phyloP scores from a whole-genome alignment of 1,139 yeast genomes.

The Pichia sp. region DNA sequence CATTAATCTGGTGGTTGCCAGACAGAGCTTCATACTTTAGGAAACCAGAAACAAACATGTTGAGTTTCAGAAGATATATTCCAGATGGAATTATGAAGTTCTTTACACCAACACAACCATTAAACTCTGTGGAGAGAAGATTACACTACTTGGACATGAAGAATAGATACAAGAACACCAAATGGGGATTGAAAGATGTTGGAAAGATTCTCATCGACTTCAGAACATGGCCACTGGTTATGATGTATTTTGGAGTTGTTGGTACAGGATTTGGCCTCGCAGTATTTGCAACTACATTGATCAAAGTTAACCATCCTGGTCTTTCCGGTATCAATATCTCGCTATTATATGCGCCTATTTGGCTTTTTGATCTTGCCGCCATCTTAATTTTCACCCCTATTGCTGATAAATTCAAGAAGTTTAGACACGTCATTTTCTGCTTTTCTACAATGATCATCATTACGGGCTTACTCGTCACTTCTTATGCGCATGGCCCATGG shows the following conservation, averaged over 20 bases:
- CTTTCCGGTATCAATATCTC: slow-evolving; percentile 66
- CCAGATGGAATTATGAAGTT: slow-evolving; percentile 17
- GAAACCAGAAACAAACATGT: slow-evolving; percentile 5
- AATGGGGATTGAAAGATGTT: slow-evolving; percentile 61
- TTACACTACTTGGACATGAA: slow-evolving; percentile 60
- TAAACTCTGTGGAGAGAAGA: slow-evolving; percentile 43
- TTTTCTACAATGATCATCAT: slow-evolving; percentile 60
- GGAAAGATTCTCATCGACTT: slow-evolving; percentile 49
- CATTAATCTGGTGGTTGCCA: slow-evolving; percentile 79
- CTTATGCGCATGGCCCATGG: slow-evolving; percentile 73
- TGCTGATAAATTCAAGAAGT: slow-evolving; percentile 58
- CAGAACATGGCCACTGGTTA: slow-evolving; percentile 70
- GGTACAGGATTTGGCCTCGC: slow-evolving; percentile 85
- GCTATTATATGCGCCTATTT: slow-evolving; percentile 77
- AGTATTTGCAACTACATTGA: slow-evolving; percentile 80
- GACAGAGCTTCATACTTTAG: slow-evolving; percentile 44
- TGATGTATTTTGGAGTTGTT: slow-evolving; percentile 91
- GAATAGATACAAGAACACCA: slow-evolving; percentile 36
- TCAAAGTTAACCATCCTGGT: slow-evolving; percentile 53
- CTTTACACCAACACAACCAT: slow-evolving; percentile 39
- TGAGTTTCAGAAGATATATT: slow-evolving; percentile 16
- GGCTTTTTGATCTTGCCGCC: slow-evolving; percentile 82
- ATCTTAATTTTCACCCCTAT: slow-evolving; percentile 71
- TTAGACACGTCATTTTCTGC: slow-evolving; percentile 56
- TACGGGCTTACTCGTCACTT: slow-evolving; percentile 66